Evolutionary conservation across 176 grass and related monocot genomes (phyloP).

Genomic region (Cymbopogon citratus): DNA sequence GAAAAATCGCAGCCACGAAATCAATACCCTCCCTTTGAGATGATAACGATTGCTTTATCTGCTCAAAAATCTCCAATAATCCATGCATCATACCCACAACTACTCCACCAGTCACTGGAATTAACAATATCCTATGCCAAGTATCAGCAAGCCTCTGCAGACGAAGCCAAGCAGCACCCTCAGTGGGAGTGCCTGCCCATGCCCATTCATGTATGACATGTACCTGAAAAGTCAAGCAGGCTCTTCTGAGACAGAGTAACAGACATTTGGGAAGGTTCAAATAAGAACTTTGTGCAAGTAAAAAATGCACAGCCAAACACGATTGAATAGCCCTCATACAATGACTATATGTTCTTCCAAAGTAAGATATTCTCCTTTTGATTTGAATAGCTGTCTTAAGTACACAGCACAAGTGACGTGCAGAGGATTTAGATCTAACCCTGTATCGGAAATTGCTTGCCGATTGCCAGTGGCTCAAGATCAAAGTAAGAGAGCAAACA

Average conservation of each 20-base stretch:
- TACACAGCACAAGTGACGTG: background rate
- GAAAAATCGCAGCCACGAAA: conserved; percentile 69
- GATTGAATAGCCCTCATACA: background rate
- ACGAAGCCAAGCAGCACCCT: conserved; percentile 95
- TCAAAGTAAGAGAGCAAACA: background rate
- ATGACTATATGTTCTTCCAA: conserved; percentile 13
- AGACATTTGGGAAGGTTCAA: background rate
- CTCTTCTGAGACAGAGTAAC: conserved; percentile 6
- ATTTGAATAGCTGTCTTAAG: background rate
- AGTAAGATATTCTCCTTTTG: background rate
- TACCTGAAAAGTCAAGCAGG: conserved; percentile 42
- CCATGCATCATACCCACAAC: conserved; percentile 99
- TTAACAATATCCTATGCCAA: conserved; percentile 92
- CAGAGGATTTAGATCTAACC: background rate
- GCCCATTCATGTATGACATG: conserved; percentile 97
- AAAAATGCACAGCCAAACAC: background rate
- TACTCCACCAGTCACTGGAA: conserved; percentile 96
- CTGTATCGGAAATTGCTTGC: background rate
- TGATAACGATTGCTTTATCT: conserved; percentile 79
- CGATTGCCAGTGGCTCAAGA: background rate
- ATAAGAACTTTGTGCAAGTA: background rate
- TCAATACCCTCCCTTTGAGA: conserved; percentile 78
- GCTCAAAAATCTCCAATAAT: conserved; percentile 88
- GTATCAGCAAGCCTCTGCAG: conserved; percentile 87
- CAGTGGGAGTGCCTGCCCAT: conserved; percentile 92